A percentile compares a stretch with the other conserved stretches of the same genome.
phyloP scores from a whole-genome alignment of 805 yeast genomes.

The Suhomyces sp. region DNA sequence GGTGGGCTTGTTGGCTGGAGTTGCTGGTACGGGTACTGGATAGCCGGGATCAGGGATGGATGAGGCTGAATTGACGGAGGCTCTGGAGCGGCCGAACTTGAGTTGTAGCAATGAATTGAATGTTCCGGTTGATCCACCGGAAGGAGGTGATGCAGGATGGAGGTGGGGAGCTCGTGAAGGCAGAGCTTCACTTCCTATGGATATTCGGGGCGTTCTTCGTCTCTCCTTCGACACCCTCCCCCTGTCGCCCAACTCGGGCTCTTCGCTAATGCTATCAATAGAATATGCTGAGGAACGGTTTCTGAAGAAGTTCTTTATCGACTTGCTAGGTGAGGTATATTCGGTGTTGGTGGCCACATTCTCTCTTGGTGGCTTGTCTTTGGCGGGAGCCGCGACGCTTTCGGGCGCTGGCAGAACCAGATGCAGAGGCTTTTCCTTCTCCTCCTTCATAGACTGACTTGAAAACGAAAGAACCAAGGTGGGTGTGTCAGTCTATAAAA shows the following conservation, averaged over 20 bases:
- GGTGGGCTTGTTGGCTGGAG: conserved; percentile 14
- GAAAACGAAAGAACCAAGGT: conserved; percentile 2
- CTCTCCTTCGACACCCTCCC: neutral
- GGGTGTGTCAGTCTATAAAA: conserved; percentile 1
- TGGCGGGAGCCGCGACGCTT: neutral
- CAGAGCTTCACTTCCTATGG: conserved; percentile 7
- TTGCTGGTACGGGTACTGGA: neutral
- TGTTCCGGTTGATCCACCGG: conserved; percentile 2
- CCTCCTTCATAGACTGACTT: conserved; percentile 4
- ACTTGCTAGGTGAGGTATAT: conserved; percentile 25
- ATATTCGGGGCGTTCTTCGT: conserved; percentile 1
- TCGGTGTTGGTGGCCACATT: conserved; percentile 6
- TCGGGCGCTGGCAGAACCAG: neutral
- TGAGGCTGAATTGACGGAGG: conserved; percentile 11
- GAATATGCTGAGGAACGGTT: conserved; percentile 22
- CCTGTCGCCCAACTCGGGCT: conserved; percentile 12
- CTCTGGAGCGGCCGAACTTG: conserved; percentile 17
- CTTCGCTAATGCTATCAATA: conserved; percentile 21
- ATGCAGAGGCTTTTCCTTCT: neutral
- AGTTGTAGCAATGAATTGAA: conserved; percentile 17
- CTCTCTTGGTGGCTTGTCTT: neutral
- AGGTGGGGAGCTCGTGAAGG: conserved; percentile 3
- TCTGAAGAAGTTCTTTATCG: conserved; percentile 22
- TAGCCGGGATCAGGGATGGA: neutral
- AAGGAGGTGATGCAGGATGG: neutral